Evolutionary conservation across 2,329 filamentous ascomycete species (phyloP).

Genomic region (Aureobasidium mangrovei): DNA sequence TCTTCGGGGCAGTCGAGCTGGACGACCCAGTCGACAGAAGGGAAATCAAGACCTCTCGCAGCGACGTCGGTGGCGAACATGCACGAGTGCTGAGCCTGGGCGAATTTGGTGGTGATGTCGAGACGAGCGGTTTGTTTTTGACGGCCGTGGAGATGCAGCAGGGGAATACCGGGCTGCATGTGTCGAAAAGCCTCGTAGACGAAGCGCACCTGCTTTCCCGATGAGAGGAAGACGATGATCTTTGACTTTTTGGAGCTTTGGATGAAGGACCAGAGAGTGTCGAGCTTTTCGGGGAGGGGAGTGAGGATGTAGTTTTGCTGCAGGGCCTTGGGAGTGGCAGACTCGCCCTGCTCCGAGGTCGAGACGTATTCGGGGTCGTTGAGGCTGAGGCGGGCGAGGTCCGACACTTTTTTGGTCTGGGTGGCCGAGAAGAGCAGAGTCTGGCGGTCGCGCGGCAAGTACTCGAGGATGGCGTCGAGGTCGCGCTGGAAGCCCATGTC

Average conservation of each 20-base stretch:
- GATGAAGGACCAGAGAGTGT: conserved; percentile 88
- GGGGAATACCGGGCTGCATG: conserved; percentile 84
- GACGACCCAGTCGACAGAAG: conserved; percentile 97
- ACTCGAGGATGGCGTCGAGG: conserved; percentile 86
- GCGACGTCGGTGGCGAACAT: conserved; percentile 94
- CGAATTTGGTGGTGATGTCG: conserved; percentile 80
- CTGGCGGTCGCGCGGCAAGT: conserved; percentile 76
- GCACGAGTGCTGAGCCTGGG: conserved; percentile 70
- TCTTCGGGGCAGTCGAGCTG: conserved; percentile 96
- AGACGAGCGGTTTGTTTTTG: conserved; percentile 86
- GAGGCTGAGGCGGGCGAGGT: conserved; percentile 79
- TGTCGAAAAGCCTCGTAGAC: conserved; percentile 89
- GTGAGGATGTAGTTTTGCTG: conserved; percentile 89
- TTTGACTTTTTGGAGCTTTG: conserved; percentile 85
- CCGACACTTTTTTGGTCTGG: conserved; percentile 87
- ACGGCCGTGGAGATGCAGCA: conserved; percentile 85
- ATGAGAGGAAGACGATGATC: conserved; percentile 90
- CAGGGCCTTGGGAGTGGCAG: conserved; percentile 72
- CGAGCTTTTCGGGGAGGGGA: conserved; percentile 77
- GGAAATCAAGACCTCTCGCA: conserved; percentile 89
- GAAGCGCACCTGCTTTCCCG: conserved; percentile 92
- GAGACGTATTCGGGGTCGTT: conserved; percentile 90
- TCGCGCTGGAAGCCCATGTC: conserved; percentile 93
- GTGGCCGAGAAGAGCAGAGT: conserved; percentile 94
- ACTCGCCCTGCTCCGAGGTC: conserved; percentile 73